phyloP scores from a whole-genome alignment of 108 stramenopile species.

The Fistulifera pelliculosa region DNA sequence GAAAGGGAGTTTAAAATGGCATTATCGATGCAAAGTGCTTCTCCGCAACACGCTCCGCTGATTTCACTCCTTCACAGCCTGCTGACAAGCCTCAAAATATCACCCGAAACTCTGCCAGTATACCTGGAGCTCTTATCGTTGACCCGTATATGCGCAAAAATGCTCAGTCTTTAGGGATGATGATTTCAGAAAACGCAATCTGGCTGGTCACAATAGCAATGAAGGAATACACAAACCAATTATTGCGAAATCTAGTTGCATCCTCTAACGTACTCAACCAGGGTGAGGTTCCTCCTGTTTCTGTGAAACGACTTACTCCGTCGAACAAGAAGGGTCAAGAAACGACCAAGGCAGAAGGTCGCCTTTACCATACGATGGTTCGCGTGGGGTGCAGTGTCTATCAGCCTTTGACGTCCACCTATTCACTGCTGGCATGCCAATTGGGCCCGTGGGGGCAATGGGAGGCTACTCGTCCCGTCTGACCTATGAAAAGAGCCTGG shows the following conservation, averaged over 20 bases:
- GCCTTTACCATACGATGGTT: no score
- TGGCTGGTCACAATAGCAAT: conserved; percentile 62
- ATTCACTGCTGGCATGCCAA: no score
- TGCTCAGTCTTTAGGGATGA: conserved; percentile 27
- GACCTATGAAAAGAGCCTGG: conserved; percentile 1
- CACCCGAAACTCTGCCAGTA: conserved; percentile 17
- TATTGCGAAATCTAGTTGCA: not conserved
- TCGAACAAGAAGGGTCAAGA: not conserved
- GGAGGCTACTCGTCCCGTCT: no score
- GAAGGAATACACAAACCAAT: conserved; percentile 35
- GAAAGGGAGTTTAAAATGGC: not conserved
- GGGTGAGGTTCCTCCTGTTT: conserved; percentile 3
- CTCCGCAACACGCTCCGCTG: not conserved
- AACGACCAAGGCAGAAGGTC: not conserved
- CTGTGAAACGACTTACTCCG: not conserved
- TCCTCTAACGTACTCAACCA: not conserved
- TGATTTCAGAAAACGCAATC: conserved; percentile 54
- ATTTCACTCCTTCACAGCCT: conserved; percentile 1
- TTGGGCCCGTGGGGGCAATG: no score
- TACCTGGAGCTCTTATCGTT: conserved; percentile 52
- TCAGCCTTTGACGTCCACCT: not conserved
- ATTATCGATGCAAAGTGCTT: not conserved
- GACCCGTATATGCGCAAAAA: conserved; percentile 45
- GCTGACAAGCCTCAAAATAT: not conserved
- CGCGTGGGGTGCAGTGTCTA: not conserved